Base-by-base conservation (phyloP, 257 asterid species). In the Oldenlandia corymbosa region DNA sequence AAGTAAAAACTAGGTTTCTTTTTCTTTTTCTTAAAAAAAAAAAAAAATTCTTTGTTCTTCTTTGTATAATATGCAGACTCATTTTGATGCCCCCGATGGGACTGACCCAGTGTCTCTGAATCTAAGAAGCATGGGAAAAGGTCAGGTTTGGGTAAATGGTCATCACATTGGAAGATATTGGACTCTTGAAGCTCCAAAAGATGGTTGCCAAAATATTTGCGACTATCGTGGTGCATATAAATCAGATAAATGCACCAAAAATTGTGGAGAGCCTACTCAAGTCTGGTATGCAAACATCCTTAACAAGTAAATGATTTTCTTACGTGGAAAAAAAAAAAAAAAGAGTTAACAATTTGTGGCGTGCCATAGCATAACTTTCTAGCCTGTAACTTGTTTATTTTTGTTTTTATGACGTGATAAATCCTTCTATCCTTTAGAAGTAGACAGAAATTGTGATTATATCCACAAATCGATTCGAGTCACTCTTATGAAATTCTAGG, bases 81-180 rank as follows among this genome's bases (percentile, higher is more conserved):
- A 68, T 71, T 88, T 91, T 80, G 92, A 83, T 67, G 79, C 75
- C 60, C 88, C 85, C 74, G 79, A 58, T 27, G 96, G 90, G 69
- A 63, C 75, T 60, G 91, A 88, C 72, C 95, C 98, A 46, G 87
- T 88, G 67, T 81, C 85, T 68, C 77, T 91, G 45, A 82, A 82
- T 75, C 67, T 91, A 62, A 61, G 81, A 30, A 83, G 86, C 74
- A 88, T 91, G 98, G 95, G 93, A 20, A 91, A 91, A 76, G 98
- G 96, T 66, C 96, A 91, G 71, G 86, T 73, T 53, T 88, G 98
- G 98, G 80, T 91, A 60, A 91, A 91, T 49, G 96, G 98, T 62
- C 90, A 83, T 74, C 92, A 88, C 77, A 76, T 88, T 7, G 98
- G 98, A 66, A 83, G 96, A 75, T 91, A 83, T 81, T 91, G 96